Evolutionary conservation across 176 grass and related monocot species (phyloP).

Genomic region (Musa acuminata): DNA sequence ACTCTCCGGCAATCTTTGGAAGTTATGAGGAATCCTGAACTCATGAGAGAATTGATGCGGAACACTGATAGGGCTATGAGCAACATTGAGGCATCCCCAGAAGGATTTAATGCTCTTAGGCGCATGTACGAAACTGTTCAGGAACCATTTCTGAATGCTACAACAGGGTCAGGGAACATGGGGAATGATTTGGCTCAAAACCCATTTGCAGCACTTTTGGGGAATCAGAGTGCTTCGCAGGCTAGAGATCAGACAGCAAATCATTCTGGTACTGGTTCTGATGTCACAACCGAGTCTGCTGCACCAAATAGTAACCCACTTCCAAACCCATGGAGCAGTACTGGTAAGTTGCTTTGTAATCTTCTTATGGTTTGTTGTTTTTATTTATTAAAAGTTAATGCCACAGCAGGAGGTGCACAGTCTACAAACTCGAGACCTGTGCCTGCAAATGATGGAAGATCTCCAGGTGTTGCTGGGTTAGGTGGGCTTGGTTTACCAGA

Average conservation of each 20-base stretch:
- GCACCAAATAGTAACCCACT: constrained; percentile 87
- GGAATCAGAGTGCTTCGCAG: constrained; percentile 60
- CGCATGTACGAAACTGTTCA: constrained; percentile 98
- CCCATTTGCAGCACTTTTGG: constrained; percentile 71
- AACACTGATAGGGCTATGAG: constrained; percentile 95
- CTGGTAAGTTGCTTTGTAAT: constrained; percentile 35
- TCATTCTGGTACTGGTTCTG: constrained; percentile 32
- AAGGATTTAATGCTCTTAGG: constrained; percentile 92
- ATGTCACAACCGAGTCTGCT: constrained; percentile 48
- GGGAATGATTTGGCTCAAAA: constrained; percentile 54
- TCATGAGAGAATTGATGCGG: constrained; percentile 93
- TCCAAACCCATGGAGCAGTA: constrained; percentile 80
- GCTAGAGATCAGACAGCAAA: constrained; percentile 37
- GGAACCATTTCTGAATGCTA: constrained; percentile 86
- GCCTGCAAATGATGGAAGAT: constrained; percentile 34
- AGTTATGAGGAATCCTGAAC: constrained; percentile 78
- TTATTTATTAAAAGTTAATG: constrained; percentile 2
- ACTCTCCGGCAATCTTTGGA: constrained; percentile 84
- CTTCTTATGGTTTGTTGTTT: neutral
- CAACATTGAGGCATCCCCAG: constrained; percentile 92
- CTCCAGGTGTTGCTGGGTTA: constrained; percentile 31
- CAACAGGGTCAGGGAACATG: constrained; percentile 35
- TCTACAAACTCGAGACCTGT: constrained; percentile 27
- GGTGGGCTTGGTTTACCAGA: constrained; percentile 46
- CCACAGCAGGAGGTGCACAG: constrained; percentile 50